Conservation (phyloP, 1,139 yeast species). For the Taphrina wiesneri region DNA sequence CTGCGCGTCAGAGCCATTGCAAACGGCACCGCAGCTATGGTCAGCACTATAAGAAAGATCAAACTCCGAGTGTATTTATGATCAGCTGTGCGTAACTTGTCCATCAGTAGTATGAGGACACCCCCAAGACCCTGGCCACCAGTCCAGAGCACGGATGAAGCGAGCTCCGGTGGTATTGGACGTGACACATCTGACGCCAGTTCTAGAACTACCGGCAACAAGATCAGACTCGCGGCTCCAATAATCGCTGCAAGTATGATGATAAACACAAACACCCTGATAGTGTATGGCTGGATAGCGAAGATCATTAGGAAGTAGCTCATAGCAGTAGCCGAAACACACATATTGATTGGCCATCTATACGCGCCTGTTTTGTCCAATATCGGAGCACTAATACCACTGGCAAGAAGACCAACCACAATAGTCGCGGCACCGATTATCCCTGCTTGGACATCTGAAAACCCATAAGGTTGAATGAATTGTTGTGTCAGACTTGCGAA, state of each 20-base stretch:
- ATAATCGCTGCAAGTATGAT: constrained; percentile 44
- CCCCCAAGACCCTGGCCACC: constrained; percentile 47
- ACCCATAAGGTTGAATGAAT: constrained; percentile 47
- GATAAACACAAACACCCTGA: constrained; percentile 43
- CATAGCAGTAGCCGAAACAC: constrained; percentile 5
- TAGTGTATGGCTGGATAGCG: not conserved
- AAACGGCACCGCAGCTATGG: constrained; percentile 3
- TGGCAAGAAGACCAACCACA: constrained; percentile 45
- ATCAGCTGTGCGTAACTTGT: constrained; percentile 40
- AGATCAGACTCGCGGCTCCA: constrained; percentile 46
- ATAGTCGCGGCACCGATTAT: constrained; percentile 46
- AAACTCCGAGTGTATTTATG: constrained; percentile 8
- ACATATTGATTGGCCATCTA: constrained; percentile 39
- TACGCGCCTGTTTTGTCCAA: constrained; percentile 44
- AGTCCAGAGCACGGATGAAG: constrained; percentile 45
- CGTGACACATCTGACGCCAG: constrained; percentile 44
- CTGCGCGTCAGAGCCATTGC: constrained; percentile 1
- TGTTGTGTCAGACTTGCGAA: constrained; percentile 46
- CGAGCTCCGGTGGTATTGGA: constrained; percentile 44
- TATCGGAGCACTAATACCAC: constrained; percentile 45
- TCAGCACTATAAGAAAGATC: not conserved
- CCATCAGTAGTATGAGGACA: constrained; percentile 46
- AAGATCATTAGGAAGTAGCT: constrained; percentile 28
- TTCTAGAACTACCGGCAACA: constrained; percentile 46
- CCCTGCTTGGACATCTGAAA: constrained; percentile 46